These are phyloP conservation scores for Triglochin maritima DNA, from an alignment of 106 monocot genomes.

Conservation along the genomic window DNA sequence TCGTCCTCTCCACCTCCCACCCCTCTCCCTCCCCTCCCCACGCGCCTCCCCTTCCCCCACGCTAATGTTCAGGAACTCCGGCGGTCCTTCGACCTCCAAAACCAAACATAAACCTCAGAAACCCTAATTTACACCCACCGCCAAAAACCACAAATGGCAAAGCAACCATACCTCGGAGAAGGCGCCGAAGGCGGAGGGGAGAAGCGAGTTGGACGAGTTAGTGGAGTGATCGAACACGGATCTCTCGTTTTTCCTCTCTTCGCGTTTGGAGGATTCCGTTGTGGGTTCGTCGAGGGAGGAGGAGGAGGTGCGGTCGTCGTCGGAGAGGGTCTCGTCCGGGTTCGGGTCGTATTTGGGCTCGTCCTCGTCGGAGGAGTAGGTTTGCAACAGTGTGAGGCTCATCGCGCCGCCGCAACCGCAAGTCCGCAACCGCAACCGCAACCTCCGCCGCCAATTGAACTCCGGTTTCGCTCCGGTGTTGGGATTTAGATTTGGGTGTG, in stretches of 20 bases:
- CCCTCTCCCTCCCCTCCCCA: slow-evolving; percentile 8
- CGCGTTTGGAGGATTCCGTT: not conserved
- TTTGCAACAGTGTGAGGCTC: slow-evolving; percentile 66
- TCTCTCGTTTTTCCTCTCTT: not conserved
- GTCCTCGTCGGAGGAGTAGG: slow-evolving; percentile 80
- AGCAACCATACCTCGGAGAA: slow-evolving; percentile 55
- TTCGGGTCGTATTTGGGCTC: slow-evolving; percentile 5
- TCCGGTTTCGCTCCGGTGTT: too few species aligned
- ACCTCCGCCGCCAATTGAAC: too few species aligned
- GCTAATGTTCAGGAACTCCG: slow-evolving; percentile 66
- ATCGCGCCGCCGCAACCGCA: slow-evolving; percentile 14
- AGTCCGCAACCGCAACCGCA: too few species aligned
- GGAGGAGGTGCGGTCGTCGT: slow-evolving; percentile 4
- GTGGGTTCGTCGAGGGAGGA: slow-evolving; percentile 11
- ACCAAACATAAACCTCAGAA: not conserved
- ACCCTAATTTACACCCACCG: not conserved
- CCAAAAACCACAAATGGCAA: not conserved
- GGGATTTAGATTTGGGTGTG: too few species aligned
- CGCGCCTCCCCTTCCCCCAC: slow-evolving; percentile 5
- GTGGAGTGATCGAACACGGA: slow-evolving; percentile 5
- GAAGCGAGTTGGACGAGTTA: slow-evolving; percentile 20
- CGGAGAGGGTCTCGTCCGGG: not conserved
- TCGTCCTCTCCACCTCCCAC: slow-evolving; percentile 18
- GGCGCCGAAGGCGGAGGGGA: slow-evolving; percentile 72
- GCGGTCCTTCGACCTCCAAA: slow-evolving; percentile 67